These are phyloP conservation scores for Solanum habrochaites DNA, from an alignment of 257 asterid genomes.

Conservation along the genomic window DNA sequence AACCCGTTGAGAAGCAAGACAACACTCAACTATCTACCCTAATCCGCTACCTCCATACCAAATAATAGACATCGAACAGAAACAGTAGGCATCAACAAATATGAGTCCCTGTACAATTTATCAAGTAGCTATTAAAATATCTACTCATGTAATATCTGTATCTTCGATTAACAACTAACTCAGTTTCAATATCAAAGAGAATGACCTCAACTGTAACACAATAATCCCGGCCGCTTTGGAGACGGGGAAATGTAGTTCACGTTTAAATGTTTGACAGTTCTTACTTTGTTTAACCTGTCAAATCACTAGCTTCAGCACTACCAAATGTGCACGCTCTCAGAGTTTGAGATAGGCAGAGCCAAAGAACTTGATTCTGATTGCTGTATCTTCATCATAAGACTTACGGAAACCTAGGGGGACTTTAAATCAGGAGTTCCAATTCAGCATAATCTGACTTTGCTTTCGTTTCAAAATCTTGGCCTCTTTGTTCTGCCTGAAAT, in stretches of 20 bases:
- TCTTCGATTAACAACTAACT: neutral
- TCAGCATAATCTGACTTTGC: slow-evolving; percentile 32
- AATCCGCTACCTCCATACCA: neutral
- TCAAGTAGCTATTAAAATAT: neutral
- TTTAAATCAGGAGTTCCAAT: slow-evolving; percentile 39
- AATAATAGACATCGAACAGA: neutral
- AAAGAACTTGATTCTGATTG: slow-evolving; percentile 86
- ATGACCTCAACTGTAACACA: neutral
- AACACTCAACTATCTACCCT: neutral
- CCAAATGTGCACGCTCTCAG: slow-evolving; percentile 86
- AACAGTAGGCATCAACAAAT: neutral
- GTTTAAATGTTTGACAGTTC: neutral
- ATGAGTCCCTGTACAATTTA: neutral
- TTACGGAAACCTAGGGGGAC: slow-evolving; percentile 43
- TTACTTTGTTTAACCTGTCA: slow-evolving; percentile 54
- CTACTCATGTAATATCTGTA: neutral
- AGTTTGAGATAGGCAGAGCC: slow-evolving; percentile 94
- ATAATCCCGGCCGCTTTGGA: neutral
- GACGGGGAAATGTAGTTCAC: neutral
- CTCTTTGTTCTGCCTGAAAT: slow-evolving; percentile 51
- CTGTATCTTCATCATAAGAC: slow-evolving; percentile 76
- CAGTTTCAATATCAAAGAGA: neutral
- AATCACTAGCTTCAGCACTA: slow-evolving; percentile 82
- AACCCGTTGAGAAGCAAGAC: neutral
- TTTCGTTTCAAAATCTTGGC: slow-evolving; percentile 56